Percentiles rank a stretch among this genome's conserved stretches.
Evolutionary conservation across 2,329 filamentous ascomycete species (phyloP).

Genomic region (Aspergillus pseudotamarii): DNA sequence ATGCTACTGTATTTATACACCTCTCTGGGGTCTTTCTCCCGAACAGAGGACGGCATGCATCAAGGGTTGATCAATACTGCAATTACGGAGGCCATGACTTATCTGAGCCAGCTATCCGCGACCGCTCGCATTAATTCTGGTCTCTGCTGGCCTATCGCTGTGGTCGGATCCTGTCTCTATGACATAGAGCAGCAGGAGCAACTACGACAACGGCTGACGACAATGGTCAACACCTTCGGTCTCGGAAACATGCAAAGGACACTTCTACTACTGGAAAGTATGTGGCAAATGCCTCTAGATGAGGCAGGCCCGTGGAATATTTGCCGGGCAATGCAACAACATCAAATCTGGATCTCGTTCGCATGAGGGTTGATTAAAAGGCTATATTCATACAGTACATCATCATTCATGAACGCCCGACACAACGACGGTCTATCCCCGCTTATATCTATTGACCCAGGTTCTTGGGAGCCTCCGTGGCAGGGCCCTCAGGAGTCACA

Average conservation of each 20-base stretch:
- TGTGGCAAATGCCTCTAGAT: conserved; percentile 44
- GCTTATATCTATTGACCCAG: conserved; percentile 31
- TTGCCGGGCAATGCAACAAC: conserved; percentile 49
- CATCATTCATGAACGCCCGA: conserved; percentile 8
- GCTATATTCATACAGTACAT: conserved; percentile 17
- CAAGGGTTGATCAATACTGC: conserved; percentile 28
- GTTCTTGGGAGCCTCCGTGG: conserved; percentile 57
- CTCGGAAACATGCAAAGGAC: conserved; percentile 53
- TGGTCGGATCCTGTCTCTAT: conserved; percentile 32
- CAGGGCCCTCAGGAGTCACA: conserved; percentile 63
- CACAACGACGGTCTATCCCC: background rate
- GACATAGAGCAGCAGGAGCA: conserved; percentile 23
- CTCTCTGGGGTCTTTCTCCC: conserved; percentile 26
- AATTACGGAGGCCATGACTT: conserved; percentile 30
- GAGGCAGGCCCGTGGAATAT: conserved; percentile 48
- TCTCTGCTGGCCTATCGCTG: conserved; percentile 37
- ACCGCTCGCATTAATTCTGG: conserved; percentile 38
- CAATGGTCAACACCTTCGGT: conserved; percentile 39
- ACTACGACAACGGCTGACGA: conserved; percentile 33
- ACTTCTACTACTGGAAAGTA: conserved; percentile 44
- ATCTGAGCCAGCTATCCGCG: conserved; percentile 27
- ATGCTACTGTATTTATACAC: conserved; percentile 48
- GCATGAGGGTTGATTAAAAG: conserved; percentile 34
- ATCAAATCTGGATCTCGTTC: conserved; percentile 55
- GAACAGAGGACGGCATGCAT: conserved; percentile 30